These are phyloP conservation scores for Candida freyschussii DNA, from an alignment of 1,139 yeast genomes.

Conservation along the genomic window DNA sequence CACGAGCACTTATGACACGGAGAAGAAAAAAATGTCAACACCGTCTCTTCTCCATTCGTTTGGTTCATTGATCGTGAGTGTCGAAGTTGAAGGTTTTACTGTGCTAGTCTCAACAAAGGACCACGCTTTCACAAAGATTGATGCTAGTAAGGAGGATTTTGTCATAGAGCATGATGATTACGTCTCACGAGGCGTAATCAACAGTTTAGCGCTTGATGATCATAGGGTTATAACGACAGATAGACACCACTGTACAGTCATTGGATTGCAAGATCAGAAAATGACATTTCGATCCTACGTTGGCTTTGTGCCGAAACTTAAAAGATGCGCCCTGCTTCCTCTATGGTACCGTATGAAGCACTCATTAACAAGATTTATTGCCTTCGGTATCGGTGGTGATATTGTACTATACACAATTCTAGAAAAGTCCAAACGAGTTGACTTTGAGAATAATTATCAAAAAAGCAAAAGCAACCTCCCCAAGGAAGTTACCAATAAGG, in stretches of 20 bases:
- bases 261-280: constrained; percentile 18
- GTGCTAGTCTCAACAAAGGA: constrained; percentile 40
- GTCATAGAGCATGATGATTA: constrained; percentile 32
- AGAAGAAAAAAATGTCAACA: constrained; percentile 35
- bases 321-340: constrained; percentile 29
- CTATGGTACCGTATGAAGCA: constrained; percentile 31
- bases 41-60: constrained; percentile 27
- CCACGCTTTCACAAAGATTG: constrained; percentile 31
- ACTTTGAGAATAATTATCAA: constrained; percentile 1
- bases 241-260: constrained; percentile 38
- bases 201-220: constrained; percentile 31
- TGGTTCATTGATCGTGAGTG: constrained; percentile 36
- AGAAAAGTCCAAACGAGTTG: constrained; percentile 2
- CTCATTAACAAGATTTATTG: constrained; percentile 26
- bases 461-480: constrained; percentile 1
- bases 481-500: constrained; percentile 16
- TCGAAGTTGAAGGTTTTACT: constrained; percentile 29
- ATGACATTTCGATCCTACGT: constrained; percentile 25
- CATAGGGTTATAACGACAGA: constrained; percentile 36
- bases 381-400: constrained; percentile 50
- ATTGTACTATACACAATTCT: constrained; percentile 29
- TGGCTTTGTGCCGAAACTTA: constrained; percentile 42
- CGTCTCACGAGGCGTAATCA: constrained; percentile 36
- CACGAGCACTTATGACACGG: constrained; percentile 37
- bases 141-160: background rate